Evolutionary conservation across 2,329 filamentous ascomycete genomes (phyloP).

Genomic region (Metarhizium rileyi): DNA sequence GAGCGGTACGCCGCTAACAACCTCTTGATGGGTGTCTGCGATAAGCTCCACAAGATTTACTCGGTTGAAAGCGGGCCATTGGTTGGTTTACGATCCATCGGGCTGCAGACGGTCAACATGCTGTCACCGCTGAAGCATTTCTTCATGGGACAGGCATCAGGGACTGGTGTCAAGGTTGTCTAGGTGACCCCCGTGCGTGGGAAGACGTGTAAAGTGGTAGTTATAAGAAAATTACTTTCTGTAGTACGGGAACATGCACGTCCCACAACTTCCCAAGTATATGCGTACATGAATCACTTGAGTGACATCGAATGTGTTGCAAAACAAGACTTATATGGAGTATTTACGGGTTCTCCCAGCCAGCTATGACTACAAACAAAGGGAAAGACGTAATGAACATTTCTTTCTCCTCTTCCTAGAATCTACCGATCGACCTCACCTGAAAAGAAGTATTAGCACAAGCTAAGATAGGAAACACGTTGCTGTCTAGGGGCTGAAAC

Average conservation of each 20-base stretch:
- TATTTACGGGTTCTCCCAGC: slow-evolving; percentile 27
- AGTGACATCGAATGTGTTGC: neutral
- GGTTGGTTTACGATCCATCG: slow-evolving; percentile 68
- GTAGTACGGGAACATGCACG: neutral
- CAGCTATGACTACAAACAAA: slow-evolving; percentile 33
- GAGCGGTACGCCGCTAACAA: slow-evolving; percentile 80
- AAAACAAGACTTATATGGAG: slow-evolving; percentile 21
- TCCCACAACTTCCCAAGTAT: neutral
- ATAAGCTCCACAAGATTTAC: slow-evolving; percentile 90
- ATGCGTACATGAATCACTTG: neutral
- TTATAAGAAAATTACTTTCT: neutral
- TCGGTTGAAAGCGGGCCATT: slow-evolving; percentile 70
- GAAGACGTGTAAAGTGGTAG: neutral
- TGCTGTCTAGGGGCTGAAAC: too few relatives aligned
- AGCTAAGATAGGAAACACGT: neutral
- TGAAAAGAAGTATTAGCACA: slow-evolving; percentile 15
- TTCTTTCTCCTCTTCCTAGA: slow-evolving; percentile 13
- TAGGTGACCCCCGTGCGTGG: slow-evolving; percentile 7
- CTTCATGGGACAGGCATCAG: slow-evolving; percentile 67
- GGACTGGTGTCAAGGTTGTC: slow-evolving; percentile 39
- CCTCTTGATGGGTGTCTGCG: slow-evolving; percentile 66
- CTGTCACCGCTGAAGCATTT: slow-evolving; percentile 70
- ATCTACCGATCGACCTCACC: slow-evolving; percentile 53
- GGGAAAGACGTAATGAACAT: slow-evolving; percentile 21
- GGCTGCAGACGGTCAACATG: slow-evolving; percentile 65